Base-by-base conservation (phyloP, 2,329 filamentous ascomycete genomes). In the Grosmannia penicillata region DNA sequence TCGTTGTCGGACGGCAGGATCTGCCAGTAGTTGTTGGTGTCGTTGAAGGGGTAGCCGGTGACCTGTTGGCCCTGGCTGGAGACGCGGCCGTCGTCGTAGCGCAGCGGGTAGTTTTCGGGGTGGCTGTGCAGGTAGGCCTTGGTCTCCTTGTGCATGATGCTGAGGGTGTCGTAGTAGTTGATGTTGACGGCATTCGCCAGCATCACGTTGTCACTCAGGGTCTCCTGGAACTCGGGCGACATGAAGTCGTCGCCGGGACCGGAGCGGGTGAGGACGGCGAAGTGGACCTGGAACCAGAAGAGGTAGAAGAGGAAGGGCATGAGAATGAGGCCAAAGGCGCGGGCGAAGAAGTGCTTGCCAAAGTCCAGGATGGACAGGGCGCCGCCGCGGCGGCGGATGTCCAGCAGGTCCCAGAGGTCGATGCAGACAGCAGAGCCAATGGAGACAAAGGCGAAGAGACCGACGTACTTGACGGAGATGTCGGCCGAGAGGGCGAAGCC, bases 231-330 rank as follows among this genome's bases (percentile, higher is more conserved):
- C 53, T 91, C 85, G 2, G 91, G 91, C 4, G 82, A 86, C 91
- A 98, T 98, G 63, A 98, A 98, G 53, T 96, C 89, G 55, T 98
- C 91, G 38, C 91, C 91, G 32, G 91, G 89, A 26, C 91, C 91
- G 37, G 91, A 96, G 43, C 79, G 73, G 48, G 65, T 80, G 45
- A 98, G 70, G 51, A 98, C 84, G 32, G 84, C 71, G 58, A 98
- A 98, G 63, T 98, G 91, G 23, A 98, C 87, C 69, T 98, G 91
- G 78, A 98, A 98, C 91, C 91, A 98, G 70, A 98, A 96, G 33
- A 98, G 74, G 61, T 98, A 98, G 62, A 98, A 93, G 53, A 96
- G 68, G 68, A 98, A 95, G 13, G 91, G 91, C 48, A 96, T 74
- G 48, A 94, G 57, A 50, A 96, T 84, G 40, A 98, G 68, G 13